A percentile compares a stretch with the other conserved stretches of the same genome.
Conservation (phyloP, 2,329 filamentous ascomycete genomes). For the Cryoendolithus antarcticus region DNA sequence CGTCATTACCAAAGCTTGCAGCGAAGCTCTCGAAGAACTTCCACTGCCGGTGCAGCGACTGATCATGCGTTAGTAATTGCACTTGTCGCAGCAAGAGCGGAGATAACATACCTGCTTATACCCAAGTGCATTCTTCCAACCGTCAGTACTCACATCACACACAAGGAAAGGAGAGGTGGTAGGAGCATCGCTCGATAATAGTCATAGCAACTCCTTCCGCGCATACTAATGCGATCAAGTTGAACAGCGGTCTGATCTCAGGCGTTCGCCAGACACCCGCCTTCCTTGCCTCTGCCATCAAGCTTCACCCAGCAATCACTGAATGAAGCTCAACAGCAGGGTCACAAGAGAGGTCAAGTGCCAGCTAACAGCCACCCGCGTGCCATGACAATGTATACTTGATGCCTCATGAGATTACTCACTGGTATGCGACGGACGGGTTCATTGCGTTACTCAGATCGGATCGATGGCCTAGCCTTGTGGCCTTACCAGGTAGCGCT, state of each 20-base stretch:
- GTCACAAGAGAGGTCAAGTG: conserved; percentile 1
- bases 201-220: conserved; percentile 30
- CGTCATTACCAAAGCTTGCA: conserved; percentile 41
- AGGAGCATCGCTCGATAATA: conserved; percentile 19
- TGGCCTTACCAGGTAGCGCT: conserved; percentile 25
- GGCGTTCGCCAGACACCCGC: conserved; percentile 15
- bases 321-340: conserved; percentile 1
- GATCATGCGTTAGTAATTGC: conserved; percentile 6
- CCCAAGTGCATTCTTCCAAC: conserved; percentile 35
- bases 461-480: conserved; percentile 1
- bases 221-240: conserved; percentile 29
- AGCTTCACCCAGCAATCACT: background rate
- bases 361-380: conserved; percentile 20
- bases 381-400: conserved; percentile 23
- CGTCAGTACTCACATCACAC: conserved; percentile 10
- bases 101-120: conserved; percentile 39
- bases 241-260: conserved; percentile 27
- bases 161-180: conserved; percentile 7
- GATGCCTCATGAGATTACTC: conserved; percentile 17
- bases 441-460: conserved; percentile 6
- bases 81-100: background rate
- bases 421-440: conserved; percentile 15
- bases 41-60: conserved; percentile 47
- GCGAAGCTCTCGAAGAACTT: conserved; percentile 47
- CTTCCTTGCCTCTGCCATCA: conserved; percentile 3